Base-by-base conservation (phyloP, 805 yeast genomes). In the Kodamaea laetipori region DNA sequence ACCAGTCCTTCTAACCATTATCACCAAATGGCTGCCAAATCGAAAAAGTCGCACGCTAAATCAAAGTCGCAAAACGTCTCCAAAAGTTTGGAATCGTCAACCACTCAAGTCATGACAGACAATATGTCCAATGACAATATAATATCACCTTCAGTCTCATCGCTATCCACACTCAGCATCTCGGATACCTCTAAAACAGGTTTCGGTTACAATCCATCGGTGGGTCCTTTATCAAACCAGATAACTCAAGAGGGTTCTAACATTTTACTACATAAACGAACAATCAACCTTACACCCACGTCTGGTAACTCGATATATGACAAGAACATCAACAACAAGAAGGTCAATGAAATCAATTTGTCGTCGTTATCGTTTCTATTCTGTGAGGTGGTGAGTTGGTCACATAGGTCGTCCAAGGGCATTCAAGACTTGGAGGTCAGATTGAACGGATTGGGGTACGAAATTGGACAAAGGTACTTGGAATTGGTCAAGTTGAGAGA, bases 401-500 rank as follows among this genome's bases (percentile, higher is more conserved):
- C 80, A 24, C 84, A 82, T 45, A 67, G 70, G 37, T 72, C 77
- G 40, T 78, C 87, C 5, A 78, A 75, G 44, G 88, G 89, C 11
- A 73, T 88, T 21, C 81, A 78, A 45, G 90, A 87, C 52, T 58
- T 71, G 30, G 77, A 71, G 44, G 62, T 60, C 24, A 66, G 82
- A 41, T 71, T 88, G 39, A 87, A 84, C 58, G 78, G 81, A 8
- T 64, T 86, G 33, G 96, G 96, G 0, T 86, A 87, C 58, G 80
- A 81, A 30, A 77, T 89, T 30, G 96, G 96, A 2, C 77, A 80
- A 44, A 77, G 87, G 49, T 72, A 77, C 50, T 63, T 87, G 25
- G 96, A 89, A 57, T 68, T 89, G 48, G 70, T 80, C 6, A 81
- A 85, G 26, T 56, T 84, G 34, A 69, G 95, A 45, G 89, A 82